phyloP scores from a whole-genome alignment of 1,139 yeast genomes.

The Lodderomyces orthopsilosis region DNA sequence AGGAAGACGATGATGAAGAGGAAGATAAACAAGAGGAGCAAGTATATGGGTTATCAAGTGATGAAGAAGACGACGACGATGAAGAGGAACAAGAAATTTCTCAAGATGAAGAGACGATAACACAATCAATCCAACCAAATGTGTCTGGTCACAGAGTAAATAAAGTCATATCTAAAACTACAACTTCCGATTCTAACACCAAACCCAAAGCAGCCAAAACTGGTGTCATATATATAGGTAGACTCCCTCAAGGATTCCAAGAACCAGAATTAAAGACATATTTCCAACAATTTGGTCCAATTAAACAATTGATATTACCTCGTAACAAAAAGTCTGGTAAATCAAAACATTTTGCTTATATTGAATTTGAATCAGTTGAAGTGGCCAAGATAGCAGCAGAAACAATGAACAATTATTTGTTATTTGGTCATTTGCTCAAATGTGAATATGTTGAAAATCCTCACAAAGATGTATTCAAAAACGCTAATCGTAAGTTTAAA shows the following conservation, averaged over 20 bases:
- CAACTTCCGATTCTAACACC: conserved; percentile 2
- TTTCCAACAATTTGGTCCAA: conserved; percentile 86
- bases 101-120: conserved; percentile 11
- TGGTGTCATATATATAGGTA: conserved; percentile 84
- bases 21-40: conserved; percentile 21
- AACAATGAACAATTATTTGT: conserved; percentile 89
- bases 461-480: conserved; percentile 53
- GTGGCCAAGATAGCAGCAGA: conserved; percentile 90
- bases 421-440: conserved; percentile 81
- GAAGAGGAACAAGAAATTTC: conserved; percentile 15
- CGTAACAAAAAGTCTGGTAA: conserved; percentile 90
- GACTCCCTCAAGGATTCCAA: conserved; percentile 90
- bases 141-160: conserved; percentile 26
- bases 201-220: conserved; percentile 23
- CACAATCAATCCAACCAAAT: conserved; percentile 11
- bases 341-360: conserved; percentile 88
- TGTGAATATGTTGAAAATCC: conserved; percentile 53
- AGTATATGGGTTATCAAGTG: conserved; percentile 23
- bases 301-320: conserved; percentile 73
- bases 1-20: conserved; percentile 22
- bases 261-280: conserved; percentile 79
- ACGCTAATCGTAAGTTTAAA: conserved; percentile 52
- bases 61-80: conserved; percentile 12
- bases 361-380: conserved; percentile 71
- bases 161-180: conserved; percentile 21